These are phyloP conservation scores for Hericium rajendrae DNA, from an alignment of 768 basidiomycete genomes.

Conservation along the genomic window DNA sequence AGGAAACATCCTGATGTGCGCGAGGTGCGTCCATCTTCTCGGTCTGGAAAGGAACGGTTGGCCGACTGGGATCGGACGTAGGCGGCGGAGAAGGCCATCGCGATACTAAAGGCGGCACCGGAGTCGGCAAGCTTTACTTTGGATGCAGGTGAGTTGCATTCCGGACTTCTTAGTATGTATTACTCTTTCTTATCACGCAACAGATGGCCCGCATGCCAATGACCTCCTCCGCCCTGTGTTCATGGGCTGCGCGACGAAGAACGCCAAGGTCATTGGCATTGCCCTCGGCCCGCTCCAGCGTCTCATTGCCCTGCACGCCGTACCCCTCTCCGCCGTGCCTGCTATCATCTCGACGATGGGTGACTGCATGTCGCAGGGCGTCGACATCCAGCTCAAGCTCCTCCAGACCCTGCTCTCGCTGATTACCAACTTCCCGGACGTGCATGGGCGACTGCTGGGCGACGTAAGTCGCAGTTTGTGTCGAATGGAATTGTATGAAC, in stretches of 20 bases:
- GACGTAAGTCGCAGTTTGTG: slow-evolving; percentile 40
- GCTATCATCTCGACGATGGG: slow-evolving; percentile 76
- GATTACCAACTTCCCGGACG: slow-evolving; percentile 76
- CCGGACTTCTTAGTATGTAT: background rate
- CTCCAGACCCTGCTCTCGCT: slow-evolving; percentile 88
- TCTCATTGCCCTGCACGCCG: slow-evolving; percentile 78
- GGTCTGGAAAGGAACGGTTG: background rate
- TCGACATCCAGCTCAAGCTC: slow-evolving; percentile 93
- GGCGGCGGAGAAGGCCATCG: slow-evolving; percentile 85
- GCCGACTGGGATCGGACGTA: slow-evolving; percentile 11
- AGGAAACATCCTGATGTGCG: slow-evolving; percentile 89
- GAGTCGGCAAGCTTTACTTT: slow-evolving; percentile 51
- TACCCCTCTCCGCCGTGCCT: slow-evolving; percentile 71
- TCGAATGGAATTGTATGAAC: background rate
- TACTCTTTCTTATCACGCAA: too few relatives aligned
- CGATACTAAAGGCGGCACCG: slow-evolving; percentile 72
- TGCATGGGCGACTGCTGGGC: slow-evolving; percentile 72
- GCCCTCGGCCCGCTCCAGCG: slow-evolving; percentile 87
- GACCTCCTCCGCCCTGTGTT: slow-evolving; percentile 81
- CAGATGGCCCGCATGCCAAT: slow-evolving; percentile 72
- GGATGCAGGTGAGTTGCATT: background rate
- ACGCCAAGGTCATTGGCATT: slow-evolving; percentile 89
- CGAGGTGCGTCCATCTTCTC: slow-evolving; percentile 46
- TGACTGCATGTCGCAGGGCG: slow-evolving; percentile 85
- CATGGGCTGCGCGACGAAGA: slow-evolving; percentile 89